Evolutionary conservation across 768 basidiomycete genomes (phyloP), one percentile per base, ranked within the genome.

Genomic region (Termitomyces sp.): DNA sequence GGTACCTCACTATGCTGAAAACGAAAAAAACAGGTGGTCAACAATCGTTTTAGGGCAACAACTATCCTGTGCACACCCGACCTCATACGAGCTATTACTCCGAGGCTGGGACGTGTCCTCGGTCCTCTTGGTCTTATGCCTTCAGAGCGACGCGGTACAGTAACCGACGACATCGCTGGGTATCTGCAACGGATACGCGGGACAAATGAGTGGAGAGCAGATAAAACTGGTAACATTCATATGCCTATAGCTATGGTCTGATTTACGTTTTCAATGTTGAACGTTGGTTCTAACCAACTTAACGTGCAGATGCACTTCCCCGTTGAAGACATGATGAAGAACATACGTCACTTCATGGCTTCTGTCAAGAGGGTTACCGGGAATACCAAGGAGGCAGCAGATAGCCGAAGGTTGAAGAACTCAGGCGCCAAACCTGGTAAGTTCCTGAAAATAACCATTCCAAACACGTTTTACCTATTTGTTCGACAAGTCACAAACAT

Each of bases 61-160:
- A 86, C 90, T 44, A 88, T 94, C 62, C 78, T 98, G 26, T 90
- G 88, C 51, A 91, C 91, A 0, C 84, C 91, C 3, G 78, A 82
- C 14, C 83, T 96, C 64, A 82, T 93, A 52, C 80, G 83, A 44
- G 71, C 84, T 32, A 90, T 98, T 58, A 86, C 88, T 12, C 84
- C 88, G 5, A 85, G 81, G 64, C 78, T 98, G 2, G 94, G 68
- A 73, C 90, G 73, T 72, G 88, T 70, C 74, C 90, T 71, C 71
- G 84, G 96, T 62, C 95, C 93, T 41, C 83, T 91, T 51, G 96
- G 96, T 54, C 73, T 98, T 44, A 97, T 99, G 95, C 97, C 97
- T 11, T 89, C 90, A 7, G 91, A 88, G 58, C 85, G 94, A 68
- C 81, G 94, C 55, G 97, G 97, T 5, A 95, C 95, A 1, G 96